A percentile compares a stretch with the other conserved stretches of the same genome.
Conservation (phyloP, 169 alveolate genomes). For the Plasmodium gonderi region DNA sequence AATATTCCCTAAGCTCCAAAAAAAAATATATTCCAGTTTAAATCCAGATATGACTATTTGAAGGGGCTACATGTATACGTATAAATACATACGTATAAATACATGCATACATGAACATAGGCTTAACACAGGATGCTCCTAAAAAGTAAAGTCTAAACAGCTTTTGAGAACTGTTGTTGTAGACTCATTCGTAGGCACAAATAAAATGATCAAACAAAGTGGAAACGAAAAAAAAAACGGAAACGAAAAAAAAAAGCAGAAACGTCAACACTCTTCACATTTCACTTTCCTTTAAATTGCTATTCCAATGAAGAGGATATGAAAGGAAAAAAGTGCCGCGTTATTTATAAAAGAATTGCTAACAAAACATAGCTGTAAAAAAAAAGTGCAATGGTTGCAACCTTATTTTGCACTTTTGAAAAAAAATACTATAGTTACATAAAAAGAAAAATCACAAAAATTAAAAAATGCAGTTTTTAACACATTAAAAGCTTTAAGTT, state of each 20-base stretch:
- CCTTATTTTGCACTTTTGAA: background rate
- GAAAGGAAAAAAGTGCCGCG: background rate
- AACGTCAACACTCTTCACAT: background rate
- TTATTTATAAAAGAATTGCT: slow-evolving; percentile 1
- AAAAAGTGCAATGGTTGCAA: background rate
- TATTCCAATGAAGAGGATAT: slow-evolving; percentile 3
- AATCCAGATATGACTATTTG: background rate
- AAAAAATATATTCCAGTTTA: background rate
- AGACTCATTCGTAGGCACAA: background rate
- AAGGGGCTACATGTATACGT: background rate
- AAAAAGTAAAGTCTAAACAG: background rate
- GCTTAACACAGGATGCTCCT: background rate
- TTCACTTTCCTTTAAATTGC: background rate
- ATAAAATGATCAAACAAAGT: background rate
- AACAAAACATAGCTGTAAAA: background rate
- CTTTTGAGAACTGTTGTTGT: background rate
- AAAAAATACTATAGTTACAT: no score
- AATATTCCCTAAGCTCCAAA: no score
- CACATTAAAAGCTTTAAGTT: background rate
- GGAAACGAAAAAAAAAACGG: background rate
- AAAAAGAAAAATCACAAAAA: no score
- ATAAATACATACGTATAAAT: slow-evolving; percentile 8
- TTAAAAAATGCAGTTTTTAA: background rate
- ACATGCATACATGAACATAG: background rate
- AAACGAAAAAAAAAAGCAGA: background rate